Evolutionary conservation across 176 grass and related monocot genomes (phyloP), one percentile per base, ranked within the genome.

Genomic region (Otatea glauca): DNA sequence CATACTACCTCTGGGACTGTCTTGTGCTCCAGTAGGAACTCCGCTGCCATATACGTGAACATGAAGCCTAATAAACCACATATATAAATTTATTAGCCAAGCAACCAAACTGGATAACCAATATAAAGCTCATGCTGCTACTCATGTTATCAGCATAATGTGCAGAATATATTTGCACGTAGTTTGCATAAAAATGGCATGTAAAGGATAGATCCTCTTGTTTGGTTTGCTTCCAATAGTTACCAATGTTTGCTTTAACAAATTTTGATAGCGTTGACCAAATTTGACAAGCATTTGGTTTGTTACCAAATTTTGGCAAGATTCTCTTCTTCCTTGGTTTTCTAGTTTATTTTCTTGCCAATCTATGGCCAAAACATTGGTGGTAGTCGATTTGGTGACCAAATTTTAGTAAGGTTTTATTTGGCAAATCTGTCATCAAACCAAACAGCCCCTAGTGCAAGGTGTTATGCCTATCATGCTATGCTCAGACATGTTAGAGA

Each of bases 21-120:
- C 88, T 78, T 80, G 93, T 78, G 76, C 76, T 88, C 93, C 91
- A 99, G 77, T 92, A 96, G 35, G 91, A 91, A 86, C 74, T 88
- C 43, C 93, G 88, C 73, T 96, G 93, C 91, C 93, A 99, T 89
- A 99, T 78, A 55, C 92, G 91, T 68, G 93, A 99, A 79, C 91
- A 96, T 21, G 96, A 99, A 82, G 78, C 93, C 96, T 99, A 71
- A 67, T 70, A 74, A 10, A 79, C n/a, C 43, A 70, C 9, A 65
- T 42, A 62, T 16, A 74, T n/a, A 59, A 55, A 41, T 56, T 68
- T 48, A 76, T 84, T 15, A 81, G 48, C 25, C 63, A 73, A 12
- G 23, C 9, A 71, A 85, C 50, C 20, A 68, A 68, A 83, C 43
- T 78, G 16, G 48, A 54, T n/a, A 27, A 60, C 9, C 21, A 76